Base-by-base conservation (phyloP, 1,284 basidiomycete species). In the Pseudozyma thailandica region DNA sequence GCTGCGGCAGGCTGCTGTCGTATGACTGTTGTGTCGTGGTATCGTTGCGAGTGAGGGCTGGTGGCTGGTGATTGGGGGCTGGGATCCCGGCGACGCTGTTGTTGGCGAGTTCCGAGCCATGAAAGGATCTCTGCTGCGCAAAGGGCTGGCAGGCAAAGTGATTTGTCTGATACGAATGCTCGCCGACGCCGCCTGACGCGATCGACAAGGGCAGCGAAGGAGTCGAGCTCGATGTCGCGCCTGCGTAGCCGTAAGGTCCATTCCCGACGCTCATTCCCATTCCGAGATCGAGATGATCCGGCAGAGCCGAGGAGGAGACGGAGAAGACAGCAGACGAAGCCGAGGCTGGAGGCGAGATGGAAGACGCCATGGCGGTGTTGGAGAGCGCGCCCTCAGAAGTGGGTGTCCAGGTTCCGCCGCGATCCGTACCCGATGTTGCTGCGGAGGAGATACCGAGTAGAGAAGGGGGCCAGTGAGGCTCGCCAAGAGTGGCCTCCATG, bases 361-460 rank as follows among this genome's bases (percentile, higher is more conserved):
- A 57, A 3, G 59, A 51, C 0, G 54, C 49, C 45, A 63, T 47
- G 7, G 60, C 41, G 4, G 55, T 49, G 33, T 48, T 63, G 1
- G 59, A 51, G n/a, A 63, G 25, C 0, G 43, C 49, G 1, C 53
- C 60, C 37, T 62, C 52, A 9, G 60, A 62, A 6, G 37, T 50
- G 1, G 49, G 52, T 2, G 60, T 62, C 60, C 52, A 62, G 1
- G 52, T 42, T 1, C 49, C 53, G 6, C 25, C 37, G 4, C 23
- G 25, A 41, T 13, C 37, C 27, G 35, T 3, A 10, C 26, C 21
- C 16, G 25, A 25, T 5, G 39, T 16, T 0, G 27, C 27, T n/a
- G 39, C 38, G 20, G 39, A 15, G 0, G 47, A 39, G 26, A 46
- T 35, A 27, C 47, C 28, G 4, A 54, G 41, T 0, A 57, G 38